A percentile compares a stretch with the other conserved stretches of the same genome.
These are phyloP conservation scores for Amorphotheca resinae DNA, from an alignment of 495 filamentous ascomycete species.

Conservation along the genomic window DNA sequence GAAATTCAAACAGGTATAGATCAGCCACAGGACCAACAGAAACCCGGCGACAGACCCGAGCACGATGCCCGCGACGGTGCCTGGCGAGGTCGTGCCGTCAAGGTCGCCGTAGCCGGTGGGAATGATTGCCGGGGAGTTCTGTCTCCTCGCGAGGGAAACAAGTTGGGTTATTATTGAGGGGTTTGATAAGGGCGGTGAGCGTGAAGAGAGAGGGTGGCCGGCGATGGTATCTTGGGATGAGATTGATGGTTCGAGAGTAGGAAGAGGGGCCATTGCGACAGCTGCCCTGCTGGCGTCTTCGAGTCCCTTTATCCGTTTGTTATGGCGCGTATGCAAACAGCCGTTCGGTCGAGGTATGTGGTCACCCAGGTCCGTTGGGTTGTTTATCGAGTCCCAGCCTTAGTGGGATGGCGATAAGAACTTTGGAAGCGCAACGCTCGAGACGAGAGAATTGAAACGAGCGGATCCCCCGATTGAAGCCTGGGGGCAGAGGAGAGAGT, in stretches of 20 bases:
- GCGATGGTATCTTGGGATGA: background rate
- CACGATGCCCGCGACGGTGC: conserved; percentile 71
- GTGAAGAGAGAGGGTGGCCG: conserved; percentile 1
- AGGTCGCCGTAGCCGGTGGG: conserved; percentile 57
- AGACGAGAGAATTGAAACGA: too few species aligned
- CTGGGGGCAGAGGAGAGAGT: too few species aligned
- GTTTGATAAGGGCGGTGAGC: background rate
- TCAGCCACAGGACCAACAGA: conserved; percentile 59
- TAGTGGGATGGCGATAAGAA: too few species aligned
- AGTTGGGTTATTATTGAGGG: background rate
- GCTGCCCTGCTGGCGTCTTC: background rate
- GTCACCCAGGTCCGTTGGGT: too few species aligned
- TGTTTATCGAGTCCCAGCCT: too few species aligned
- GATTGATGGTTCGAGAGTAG: background rate
- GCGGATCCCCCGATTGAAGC: too few species aligned
- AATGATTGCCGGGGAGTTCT: conserved; percentile 24
- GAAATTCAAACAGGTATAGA: conserved; percentile 48
- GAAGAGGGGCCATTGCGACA: conserved; percentile 18
- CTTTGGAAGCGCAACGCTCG: too few species aligned
- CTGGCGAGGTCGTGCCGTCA: conserved; percentile 46
- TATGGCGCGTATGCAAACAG: too few species aligned
- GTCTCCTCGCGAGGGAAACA: conserved; percentile 3
- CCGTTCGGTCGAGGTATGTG: too few species aligned
- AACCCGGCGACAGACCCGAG: conserved; percentile 78
- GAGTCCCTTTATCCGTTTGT: background rate